Percentiles rank a stretch among this genome's conserved stretches.
These are phyloP conservation scores for Phialocephala sp. DNA, from an alignment of 2,329 filamentous ascomycete species.

Conservation along the genomic window DNA sequence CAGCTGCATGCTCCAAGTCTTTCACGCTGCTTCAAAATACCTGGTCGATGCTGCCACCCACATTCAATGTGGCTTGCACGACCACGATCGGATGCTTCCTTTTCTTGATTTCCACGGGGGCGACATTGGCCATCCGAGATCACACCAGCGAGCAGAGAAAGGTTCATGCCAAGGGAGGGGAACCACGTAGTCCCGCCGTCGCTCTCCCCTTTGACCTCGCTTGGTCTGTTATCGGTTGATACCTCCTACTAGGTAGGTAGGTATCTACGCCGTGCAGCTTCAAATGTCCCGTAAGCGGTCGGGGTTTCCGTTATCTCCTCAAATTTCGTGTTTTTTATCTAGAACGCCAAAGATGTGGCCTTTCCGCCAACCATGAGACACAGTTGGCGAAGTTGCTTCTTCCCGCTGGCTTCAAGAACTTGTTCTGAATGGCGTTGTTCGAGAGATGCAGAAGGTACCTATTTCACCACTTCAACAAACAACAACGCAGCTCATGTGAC, in stretches of 20 bases:
- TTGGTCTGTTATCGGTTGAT: background rate
- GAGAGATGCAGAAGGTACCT: background rate
- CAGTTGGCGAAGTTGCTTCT: background rate
- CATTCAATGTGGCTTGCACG: constrained; percentile 1
- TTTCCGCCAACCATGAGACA: background rate
- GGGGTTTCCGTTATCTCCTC: background rate
- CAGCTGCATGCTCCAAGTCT: constrained; percentile 2
- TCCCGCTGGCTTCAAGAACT: background rate
- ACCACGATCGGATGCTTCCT: constrained; percentile 4
- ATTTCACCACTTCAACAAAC: background rate
- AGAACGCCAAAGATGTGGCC: background rate
- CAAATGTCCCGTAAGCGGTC: background rate
- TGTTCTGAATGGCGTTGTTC: constrained; percentile 5
- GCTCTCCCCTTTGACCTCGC: constrained; percentile 6
- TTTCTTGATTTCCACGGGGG: background rate
- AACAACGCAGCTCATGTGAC: constrained; percentile 2
- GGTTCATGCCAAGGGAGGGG: background rate
- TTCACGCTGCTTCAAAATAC: background rate
- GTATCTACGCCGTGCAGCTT: background rate
- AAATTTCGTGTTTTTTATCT: background rate
- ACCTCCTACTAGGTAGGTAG: background rate
- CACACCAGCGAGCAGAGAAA: background rate
- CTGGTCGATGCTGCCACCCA: background rate
- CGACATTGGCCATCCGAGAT: background rate
- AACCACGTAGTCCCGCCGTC: background rate